Evolutionary conservation across 169 alveolate species (phyloP).

Genomic region (Plasmodium berghei): DNA sequence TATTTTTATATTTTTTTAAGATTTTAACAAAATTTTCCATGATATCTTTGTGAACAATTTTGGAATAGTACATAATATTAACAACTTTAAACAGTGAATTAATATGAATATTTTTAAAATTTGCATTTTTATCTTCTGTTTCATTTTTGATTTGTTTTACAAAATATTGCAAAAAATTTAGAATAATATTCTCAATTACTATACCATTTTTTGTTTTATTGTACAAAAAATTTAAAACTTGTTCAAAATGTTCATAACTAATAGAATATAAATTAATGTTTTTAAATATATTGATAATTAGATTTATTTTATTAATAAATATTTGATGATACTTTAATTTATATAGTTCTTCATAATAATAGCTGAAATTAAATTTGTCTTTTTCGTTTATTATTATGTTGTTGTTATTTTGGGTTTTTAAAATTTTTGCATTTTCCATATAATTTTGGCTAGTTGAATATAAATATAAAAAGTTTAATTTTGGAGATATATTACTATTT

Average conservation of each 20-base stretch:
- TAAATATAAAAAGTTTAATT: constrained; percentile 39
- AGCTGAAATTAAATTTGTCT: constrained; percentile 8
- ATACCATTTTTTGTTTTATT: constrained; percentile 30
- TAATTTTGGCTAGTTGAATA: constrained; percentile 18
- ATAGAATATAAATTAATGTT: constrained; percentile 17
- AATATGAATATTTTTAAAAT: neutral
- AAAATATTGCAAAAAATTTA: constrained; percentile 6
- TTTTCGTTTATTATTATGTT: neutral
- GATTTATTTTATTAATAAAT: constrained; percentile 24
- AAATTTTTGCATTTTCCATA: constrained; percentile 18
- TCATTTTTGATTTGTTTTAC: constrained; percentile 1
- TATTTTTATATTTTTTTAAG: neutral
- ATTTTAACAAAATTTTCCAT: constrained; percentile 1
- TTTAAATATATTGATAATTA: constrained; percentile 2
- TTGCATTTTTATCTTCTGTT: neutral
- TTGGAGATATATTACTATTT: neutral
- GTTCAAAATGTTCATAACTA: neutral
- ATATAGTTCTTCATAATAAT: constrained; percentile 45
- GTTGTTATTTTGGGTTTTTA: constrained; percentile 7
- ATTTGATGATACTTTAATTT: constrained; percentile 50
- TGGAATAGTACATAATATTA: constrained; percentile 55
- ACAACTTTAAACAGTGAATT: constrained; percentile 15
- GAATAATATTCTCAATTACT: constrained; percentile 28
- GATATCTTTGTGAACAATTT: constrained; percentile 27
- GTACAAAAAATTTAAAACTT: constrained; percentile 26